Evolutionary conservation across 257 asterid species (phyloP), one percentile per base, ranked within the genome.

Genomic region (Apocynum venetum): DNA sequence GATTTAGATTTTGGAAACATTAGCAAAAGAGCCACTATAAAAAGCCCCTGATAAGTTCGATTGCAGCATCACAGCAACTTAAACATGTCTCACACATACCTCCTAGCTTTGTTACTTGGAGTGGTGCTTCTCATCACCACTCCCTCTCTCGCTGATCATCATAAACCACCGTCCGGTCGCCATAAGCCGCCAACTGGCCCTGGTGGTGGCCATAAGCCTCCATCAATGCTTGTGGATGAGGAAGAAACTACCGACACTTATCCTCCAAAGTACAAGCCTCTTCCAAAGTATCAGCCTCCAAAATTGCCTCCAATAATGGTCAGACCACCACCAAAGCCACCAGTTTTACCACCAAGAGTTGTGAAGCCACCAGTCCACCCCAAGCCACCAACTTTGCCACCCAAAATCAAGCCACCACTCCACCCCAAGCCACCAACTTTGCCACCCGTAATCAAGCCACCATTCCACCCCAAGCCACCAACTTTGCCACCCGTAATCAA

Each of bases 361-460:
- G 5, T 2, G 35, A 75, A 40, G 72, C 72, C 79, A 17, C 79
- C 79, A 60, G 2, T 12, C 38, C 68, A 43, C 47, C 47, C 41
- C 11, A 77, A 77, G 75, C 57, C 75, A 2, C 76, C 80, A 25
- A 64, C 40, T 12, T 35, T 17, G 49, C 72, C 72, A 10, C 77
- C 73, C 0, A 19, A 8, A 19, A 1, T 3, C 14, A 36, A 2
- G 41, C 73, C 79, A 35, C 79, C 72, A 25, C 10, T 12, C 2
- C 46, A 35, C 47, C 47, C 41, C 11, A 77, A 77, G 75, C 57
- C 75, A 2, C 76, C 80, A 25, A 64, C 40, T 12, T 35, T 17
- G 49, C 72, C 72, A 10, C 77, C 73, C 0, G 6, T 4, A 19
- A 1, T 3, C 14, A 36, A 2, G 41, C 73, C 79, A 35, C 79